Base-by-base conservation (phyloP, 441 rosid species). In the California macrophylla region DNA sequence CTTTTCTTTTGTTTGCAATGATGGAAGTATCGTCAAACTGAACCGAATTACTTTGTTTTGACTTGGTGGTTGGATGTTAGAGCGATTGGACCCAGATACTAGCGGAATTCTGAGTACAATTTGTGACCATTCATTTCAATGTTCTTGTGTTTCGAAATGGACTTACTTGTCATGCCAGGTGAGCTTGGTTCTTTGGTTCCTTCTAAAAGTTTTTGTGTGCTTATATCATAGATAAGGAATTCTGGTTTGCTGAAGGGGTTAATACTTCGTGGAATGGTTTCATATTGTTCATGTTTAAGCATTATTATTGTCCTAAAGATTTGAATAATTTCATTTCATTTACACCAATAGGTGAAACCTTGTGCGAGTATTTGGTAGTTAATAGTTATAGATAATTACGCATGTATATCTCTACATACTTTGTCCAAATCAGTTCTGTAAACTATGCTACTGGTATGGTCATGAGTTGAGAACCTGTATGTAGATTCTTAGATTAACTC, bases 81-180 rank as follows among this genome's bases (percentile, higher is more conserved):
- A 93, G 86, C 84, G 98, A 78, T 79, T 93, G 81, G 98, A 91
- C 76, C 90, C 90, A 4, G 98, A 93, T 71, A 91, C 96, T 36
- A 87, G 97, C n/a, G 96, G 96, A 45, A 86, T 93, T 69, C 82
- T 84, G 26, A 87, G 91, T 71, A 87, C 96, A 1, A 79, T 85
- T 13, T 91, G 97, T 83, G 97, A 93, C 76, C 97, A 93, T 82
- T 91, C 98, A 15, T 93, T 91, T 82, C 93, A 87, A 56, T 93
- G 97, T 75, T 84, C 88, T 0, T 93, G 98, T 80, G 89, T 93
- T 77, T 86, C 95, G 4, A 91, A 91, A 73, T 91, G 98, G 98
- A 93, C 97, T 54, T 83, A 87, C 63, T 76, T 91, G 73, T 93
- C 98, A 45, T 93, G 96, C 83, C 94, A 84, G 85, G 96, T 91